phyloP scores from a whole-genome alignment of 1,284 basidiomycete genomes.

The Papiliotrema nemorosa region DNA sequence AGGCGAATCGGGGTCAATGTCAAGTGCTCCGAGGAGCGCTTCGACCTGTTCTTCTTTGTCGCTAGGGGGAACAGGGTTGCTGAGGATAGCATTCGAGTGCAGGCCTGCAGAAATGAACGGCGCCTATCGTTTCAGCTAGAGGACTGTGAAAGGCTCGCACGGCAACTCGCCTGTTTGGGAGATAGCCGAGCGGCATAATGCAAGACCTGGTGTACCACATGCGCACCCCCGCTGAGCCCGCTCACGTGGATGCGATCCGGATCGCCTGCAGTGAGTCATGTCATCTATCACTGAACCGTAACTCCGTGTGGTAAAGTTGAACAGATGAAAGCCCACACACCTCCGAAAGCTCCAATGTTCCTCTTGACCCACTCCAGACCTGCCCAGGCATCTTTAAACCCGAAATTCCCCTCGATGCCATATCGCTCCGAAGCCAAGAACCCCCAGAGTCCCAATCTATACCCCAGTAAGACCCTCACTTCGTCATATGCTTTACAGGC shows the following conservation, averaged over 20 bases:
- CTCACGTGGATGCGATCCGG: slow-evolving; percentile 58
- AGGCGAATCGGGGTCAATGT: slow-evolving; percentile 56
- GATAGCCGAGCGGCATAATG: slow-evolving; percentile 67
- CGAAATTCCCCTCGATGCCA: slow-evolving; percentile 62
- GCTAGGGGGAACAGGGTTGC: slow-evolving; percentile 49
- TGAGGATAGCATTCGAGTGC: slow-evolving; percentile 69
- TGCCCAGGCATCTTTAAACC: slow-evolving; percentile 74
- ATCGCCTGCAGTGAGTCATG: slow-evolving; percentile 17
- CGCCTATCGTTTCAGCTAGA: slow-evolving; percentile 36
- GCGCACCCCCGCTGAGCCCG: slow-evolving; percentile 69
- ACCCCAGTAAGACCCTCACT: slow-evolving; percentile 57
- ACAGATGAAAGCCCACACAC: slow-evolving; percentile 44
- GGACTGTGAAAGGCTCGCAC: neutral
- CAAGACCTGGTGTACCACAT: slow-evolving; percentile 69
- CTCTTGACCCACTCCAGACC: slow-evolving; percentile 60
- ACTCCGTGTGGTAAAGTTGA: too few species aligned
- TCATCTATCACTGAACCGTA: neutral
- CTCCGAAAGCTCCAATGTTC: slow-evolving; percentile 62
- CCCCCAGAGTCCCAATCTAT: slow-evolving; percentile 60
- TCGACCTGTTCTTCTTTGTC: slow-evolving; percentile 62
- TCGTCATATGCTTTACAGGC: slow-evolving; percentile 61
- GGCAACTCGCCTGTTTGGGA: slow-evolving; percentile 19
- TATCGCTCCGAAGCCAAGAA: slow-evolving; percentile 63
- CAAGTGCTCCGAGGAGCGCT: slow-evolving; percentile 58
- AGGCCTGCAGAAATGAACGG: slow-evolving; percentile 65